Evolutionary conservation across 768 basidiomycete species (phyloP), one percentile per base, ranked within the genome.

Genomic region (Kwoniella sp.): DNA sequence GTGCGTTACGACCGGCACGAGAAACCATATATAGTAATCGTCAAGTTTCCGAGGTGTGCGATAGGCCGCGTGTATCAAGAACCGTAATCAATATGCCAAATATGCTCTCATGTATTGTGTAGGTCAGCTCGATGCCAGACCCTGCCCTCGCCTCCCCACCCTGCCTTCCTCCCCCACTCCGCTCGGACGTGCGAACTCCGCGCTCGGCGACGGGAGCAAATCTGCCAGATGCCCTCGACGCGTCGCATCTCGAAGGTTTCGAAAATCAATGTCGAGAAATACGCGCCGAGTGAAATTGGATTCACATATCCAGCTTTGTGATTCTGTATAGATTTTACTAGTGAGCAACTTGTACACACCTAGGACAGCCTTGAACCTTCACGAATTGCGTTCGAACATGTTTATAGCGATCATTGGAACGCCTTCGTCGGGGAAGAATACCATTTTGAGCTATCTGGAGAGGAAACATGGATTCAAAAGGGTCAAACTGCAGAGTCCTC

Each of bases 371-470:
- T n/a, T 34, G 34, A 34, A 34, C 34, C 5, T 34, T 34, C n/a
- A n/a, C n/a, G n/a, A n/a, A n/a, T n/a, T n/a, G n/a, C n/a, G n/a
- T n/a, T 34, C 34, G 20, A 48, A 7, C 30, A 82, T 83, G 82
- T 78, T 83, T 52, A 81, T 84, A 55, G 77, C 81, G 4, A 71
- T 84, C 56, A 69, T 83, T 3, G 83, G 83, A 2, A 81, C 81
- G 1, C 80, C 81, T 0, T 76, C 73, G 20, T 64, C 79, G 0
- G 83, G 82, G 29, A 84, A 83, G 66, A 61, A 69, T 12, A 80
- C 81, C 2, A 72, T 84, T 26, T 76, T 82, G 0, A 53, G 72
- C 13, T 81, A 80, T 63, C 76, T 84, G 17, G 69, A 71, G 23
- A 17, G 54, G 12, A 63, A 70, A 26, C 73, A 81, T 68, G 75